Evolutionary conservation across 1,284 basidiomycete genomes (phyloP), one percentile per base, ranked within the genome.

Genomic region (Sporisorium sorghi): DNA sequence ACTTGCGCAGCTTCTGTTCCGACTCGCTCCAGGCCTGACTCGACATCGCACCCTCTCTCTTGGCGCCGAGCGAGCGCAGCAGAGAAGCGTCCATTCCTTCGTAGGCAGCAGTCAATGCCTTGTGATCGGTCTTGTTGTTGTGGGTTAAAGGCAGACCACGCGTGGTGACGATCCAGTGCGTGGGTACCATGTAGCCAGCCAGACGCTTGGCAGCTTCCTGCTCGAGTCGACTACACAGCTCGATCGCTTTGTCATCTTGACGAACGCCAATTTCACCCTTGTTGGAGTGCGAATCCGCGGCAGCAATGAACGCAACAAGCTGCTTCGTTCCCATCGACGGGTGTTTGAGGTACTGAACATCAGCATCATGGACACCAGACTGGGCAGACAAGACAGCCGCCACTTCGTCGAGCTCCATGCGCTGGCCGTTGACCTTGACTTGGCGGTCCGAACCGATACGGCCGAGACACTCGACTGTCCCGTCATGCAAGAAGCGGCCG

Each of bases 391-490:
- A 48, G n/a, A 73, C 80, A 17, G 74, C 33, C 8, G 76, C 77
- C 28, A 83, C 79, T 52, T 83, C 83, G 19, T 82, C 78, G 9
- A 84, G 76, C 66, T 84, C 83, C 59, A 83, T 81, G 15, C 83
- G 74, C 69, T 83, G 82, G 3, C 81, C 81, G 42, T 83, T 83
- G 46, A 84, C 63, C 68, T 84, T 84, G 58, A 84, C 81, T 47
- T 83, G 82, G 5, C 76, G 77, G 53, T 78, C 79, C 11, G 72
- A 69, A 2, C 68, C 73, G 39, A 79, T 75, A 11, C 83, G 73
- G 24, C 83, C 83, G 6, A 83, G 70, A 48, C 75, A 82, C 55
- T 83, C 80, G 58, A 83, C 64, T 6, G 56, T 70, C 14, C 77
- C 78, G 33, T 83, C 76, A 21, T 52, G 52, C 28, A 83, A 59